Evolutionary conservation across 2,329 filamentous ascomycete genomes (phyloP), one percentile per base, ranked within the genome.

Genomic region (Pestalotiopsis sp.): DNA sequence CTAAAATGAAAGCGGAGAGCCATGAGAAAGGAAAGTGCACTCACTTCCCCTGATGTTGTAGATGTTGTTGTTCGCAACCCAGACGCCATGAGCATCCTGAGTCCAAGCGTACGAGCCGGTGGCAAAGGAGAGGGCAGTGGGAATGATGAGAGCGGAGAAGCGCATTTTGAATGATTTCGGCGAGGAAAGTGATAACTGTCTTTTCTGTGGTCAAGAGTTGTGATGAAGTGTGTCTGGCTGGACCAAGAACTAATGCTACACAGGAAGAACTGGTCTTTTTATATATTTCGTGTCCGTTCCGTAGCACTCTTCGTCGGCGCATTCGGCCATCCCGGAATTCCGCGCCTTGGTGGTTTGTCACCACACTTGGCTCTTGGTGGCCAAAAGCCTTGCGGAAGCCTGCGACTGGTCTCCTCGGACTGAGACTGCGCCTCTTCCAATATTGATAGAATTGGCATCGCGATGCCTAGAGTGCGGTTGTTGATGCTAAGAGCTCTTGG

Each of bases 51-150:
- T n/a, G 49, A 41, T 59, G 36, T 52, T 61, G 56, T 61, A 67
- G 45, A 45, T 38, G 27, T 23, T 61, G 65, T 67, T 38, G 56
- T 67, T 67, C n/a, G 65, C 65, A 23, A 67, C 65, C 65, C 65
- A 67, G n/a, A 20, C 17, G 1, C 65, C 65, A 4, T 61, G 14
- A 12, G 3, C n/a, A 58, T 20, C 49, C 23, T 67, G 36, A 17
- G 65, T 20, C 65, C 56, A 67, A 23, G 56, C 65, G 36, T 12
- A 41, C 4, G 65, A 23, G 65, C 65, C 36, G 52, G 7, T 31
- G 1, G 65, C 65, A 12, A 67, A 41, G 56, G 52, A 17, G 3
- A 59, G 52, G n/a, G 65, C 65, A n/a, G 65, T 58, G 65, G 65
- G 6, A 52, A 59, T 13, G 56, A 61, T 9, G 56, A 27, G 17